Percentiles rank a stretch among this genome's conserved stretches.
phyloP scores from a whole-genome alignment of 345 rosid species.

The Cochlearia excelsa region DNA sequence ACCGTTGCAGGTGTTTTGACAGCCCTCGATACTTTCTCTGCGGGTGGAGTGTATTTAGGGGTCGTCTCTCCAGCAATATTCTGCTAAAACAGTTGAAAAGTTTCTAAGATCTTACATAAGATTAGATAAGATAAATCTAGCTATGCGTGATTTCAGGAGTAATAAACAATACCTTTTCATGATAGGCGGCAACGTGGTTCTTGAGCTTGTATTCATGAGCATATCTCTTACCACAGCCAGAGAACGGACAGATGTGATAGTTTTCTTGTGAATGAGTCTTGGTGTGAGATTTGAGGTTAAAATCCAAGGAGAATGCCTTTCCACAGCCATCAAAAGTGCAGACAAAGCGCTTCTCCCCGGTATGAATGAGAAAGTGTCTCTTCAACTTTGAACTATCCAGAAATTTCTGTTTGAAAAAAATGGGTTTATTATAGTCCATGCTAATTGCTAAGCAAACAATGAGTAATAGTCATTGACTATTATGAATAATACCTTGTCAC shows the following conservation, averaged over 20 bases:
- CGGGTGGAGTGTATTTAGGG: constrained; percentile 70
- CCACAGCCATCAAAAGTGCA: constrained; percentile 99
- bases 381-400: constrained; percentile 97
- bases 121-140: neutral
- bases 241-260: constrained; percentile 86
- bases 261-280: constrained; percentile 98
- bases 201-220: constrained; percentile 97
- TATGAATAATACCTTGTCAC: constrained; percentile 65
- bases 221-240: constrained; percentile 95
- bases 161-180: constrained; percentile 59
- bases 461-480: neutral
- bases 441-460: too few species aligned
- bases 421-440: neutral
- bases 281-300: constrained; percentile 96
- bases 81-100: constrained; percentile 39
- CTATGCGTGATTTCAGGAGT: too few species aligned
- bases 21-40: constrained; percentile 61
- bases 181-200: constrained; percentile 78
- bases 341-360: constrained; percentile 77
- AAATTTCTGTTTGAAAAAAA: constrained; percentile 71
- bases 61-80: constrained; percentile 46
- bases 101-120: neutral
- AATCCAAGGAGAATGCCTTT: constrained; percentile 98
- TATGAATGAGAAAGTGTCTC: constrained; percentile 91
- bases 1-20: constrained; percentile 54